Percentiles rank a stretch among this genome's conserved stretches.
Evolutionary conservation across 163 green algal species (phyloP).

Genomic region (Prototheca wickerhamii): DNA sequence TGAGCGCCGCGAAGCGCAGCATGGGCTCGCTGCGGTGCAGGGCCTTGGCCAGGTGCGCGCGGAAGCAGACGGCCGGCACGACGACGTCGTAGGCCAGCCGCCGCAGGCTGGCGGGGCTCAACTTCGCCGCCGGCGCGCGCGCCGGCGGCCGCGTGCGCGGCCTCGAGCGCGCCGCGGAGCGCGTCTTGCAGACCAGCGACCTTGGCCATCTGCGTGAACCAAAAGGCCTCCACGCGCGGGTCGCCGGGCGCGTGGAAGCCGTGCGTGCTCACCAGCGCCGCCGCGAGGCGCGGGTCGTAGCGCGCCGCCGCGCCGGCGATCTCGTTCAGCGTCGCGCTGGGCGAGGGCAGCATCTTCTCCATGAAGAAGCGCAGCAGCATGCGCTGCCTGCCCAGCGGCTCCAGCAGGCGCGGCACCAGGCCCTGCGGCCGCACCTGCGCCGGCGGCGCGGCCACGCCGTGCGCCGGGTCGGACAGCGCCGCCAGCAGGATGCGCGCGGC

Average conservation of each 20-base stretch:
- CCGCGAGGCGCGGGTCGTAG: slow-evolving; percentile 12
- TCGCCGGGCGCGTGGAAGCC: slow-evolving; percentile 13
- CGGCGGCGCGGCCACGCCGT: slow-evolving; percentile 11
- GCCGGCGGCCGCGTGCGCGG: too few species aligned
- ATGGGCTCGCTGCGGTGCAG: too few species aligned
- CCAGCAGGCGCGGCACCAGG: background rate
- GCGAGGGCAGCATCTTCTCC: slow-evolving; percentile 10
- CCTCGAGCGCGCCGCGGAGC: too few species aligned
- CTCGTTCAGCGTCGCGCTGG: slow-evolving; percentile 10
- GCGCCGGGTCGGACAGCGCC: slow-evolving; percentile 5
- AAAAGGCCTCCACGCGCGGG: slow-evolving; percentile 3
- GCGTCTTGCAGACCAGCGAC: too few species aligned
- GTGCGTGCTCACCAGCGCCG: slow-evolving; percentile 6
- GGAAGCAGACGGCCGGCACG: too few species aligned
- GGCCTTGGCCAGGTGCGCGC: too few species aligned
- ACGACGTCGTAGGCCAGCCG: too few species aligned
- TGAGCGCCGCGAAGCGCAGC: too few species aligned
- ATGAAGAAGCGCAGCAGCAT: slow-evolving; percentile 31
- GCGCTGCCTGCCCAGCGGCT: slow-evolving; percentile 10
- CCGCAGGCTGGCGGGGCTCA: too few species aligned
- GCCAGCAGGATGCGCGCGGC: slow-evolving; percentile 7
- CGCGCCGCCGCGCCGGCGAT: slow-evolving; percentile 7
- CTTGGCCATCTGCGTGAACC: too few species aligned
- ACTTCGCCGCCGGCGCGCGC: too few species aligned
- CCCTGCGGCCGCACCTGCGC: background rate